phyloP scores from a whole-genome alignment of 2,329 filamentous ascomycete genomes.

The Phialophora chinensis region DNA sequence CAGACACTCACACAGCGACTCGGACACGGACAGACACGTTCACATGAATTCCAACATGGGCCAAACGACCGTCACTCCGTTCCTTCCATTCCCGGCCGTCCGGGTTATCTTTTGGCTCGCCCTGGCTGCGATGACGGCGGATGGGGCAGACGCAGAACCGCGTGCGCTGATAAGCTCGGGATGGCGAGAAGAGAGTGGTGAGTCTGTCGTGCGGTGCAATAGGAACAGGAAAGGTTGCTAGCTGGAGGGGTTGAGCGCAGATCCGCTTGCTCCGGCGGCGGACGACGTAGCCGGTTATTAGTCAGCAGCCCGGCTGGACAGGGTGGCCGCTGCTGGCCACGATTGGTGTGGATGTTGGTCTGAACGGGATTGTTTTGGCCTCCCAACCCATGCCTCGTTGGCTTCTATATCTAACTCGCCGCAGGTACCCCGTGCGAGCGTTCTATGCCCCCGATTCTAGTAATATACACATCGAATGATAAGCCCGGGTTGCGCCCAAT shows the following conservation, averaged over 20 bases:
- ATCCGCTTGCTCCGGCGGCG: constrained; percentile 5
- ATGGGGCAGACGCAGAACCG: background rate
- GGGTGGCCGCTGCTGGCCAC: no score
- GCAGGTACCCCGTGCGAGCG: background rate
- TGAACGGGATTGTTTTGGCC: constrained; percentile 4
- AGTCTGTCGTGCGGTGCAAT: background rate
- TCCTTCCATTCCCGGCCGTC: constrained; percentile 24
- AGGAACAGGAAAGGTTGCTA: background rate
- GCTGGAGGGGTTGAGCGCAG: background rate
- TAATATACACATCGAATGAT: constrained; percentile 31
- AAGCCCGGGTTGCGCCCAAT: background rate
- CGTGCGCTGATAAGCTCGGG: background rate
- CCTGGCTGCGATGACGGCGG: background rate
- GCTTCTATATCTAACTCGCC: constrained; percentile 10
- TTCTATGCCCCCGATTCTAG: constrained; percentile 16
- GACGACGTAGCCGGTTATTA: background rate
- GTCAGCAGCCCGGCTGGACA: background rate
- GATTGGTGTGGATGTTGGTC: background rate
- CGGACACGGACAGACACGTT: constrained; percentile 1
- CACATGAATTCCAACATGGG: constrained; percentile 7
- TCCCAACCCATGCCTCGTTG: background rate
- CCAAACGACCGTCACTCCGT: constrained; percentile 19
- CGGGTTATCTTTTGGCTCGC: constrained; percentile 1
- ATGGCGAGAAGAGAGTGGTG: background rate
- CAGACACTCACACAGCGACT: background rate